Percentiles rank a stretch among this genome's conserved stretches.
Evolutionary conservation across 495 filamentous ascomycete species (phyloP).

Genomic region (Lophiotrema nucula): DNA sequence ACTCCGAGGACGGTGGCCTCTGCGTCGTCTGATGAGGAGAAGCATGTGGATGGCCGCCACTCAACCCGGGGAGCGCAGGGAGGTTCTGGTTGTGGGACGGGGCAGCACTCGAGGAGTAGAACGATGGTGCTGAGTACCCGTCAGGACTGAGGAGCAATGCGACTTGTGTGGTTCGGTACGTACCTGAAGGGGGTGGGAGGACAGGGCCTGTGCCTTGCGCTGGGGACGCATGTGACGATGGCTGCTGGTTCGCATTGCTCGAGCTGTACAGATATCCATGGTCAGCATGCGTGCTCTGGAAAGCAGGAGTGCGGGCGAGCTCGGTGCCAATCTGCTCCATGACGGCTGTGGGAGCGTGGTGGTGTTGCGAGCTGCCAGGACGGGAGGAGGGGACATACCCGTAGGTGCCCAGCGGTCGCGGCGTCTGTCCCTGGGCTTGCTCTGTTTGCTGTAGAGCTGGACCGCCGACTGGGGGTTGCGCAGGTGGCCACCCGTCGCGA

Average conservation of each 20-base stretch:
- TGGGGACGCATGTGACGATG: constrained; percentile 28
- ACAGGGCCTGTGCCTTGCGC: constrained; percentile 28
- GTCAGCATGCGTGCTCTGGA: constrained; percentile 16
- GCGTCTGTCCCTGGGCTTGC: constrained; percentile 24
- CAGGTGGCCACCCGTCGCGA: constrained; percentile 37
- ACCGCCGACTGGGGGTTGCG: constrained; percentile 23
- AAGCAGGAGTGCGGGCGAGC: not conserved
- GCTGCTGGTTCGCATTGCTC: constrained; percentile 27
- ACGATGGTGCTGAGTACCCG: constrained; percentile 9
- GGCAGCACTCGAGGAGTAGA: constrained; percentile 30
- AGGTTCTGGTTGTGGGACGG: constrained; percentile 30
- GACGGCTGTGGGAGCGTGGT: not conserved
- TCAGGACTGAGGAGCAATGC: not conserved
- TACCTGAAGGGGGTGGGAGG: constrained; percentile 35
- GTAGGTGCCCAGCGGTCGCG: constrained; percentile 29
- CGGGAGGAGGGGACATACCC: constrained; percentile 24
- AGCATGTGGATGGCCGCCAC: constrained; percentile 24
- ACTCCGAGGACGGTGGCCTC: constrained; percentile 31
- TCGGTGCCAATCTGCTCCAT: constrained; percentile 3
- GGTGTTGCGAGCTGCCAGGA: too few relatives aligned
- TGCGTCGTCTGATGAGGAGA: constrained; percentile 29
- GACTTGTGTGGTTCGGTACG: not conserved
- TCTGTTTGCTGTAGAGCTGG: constrained; percentile 32
- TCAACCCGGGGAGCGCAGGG: constrained; percentile 29
- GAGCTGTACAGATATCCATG: constrained; percentile 5